Conservation (phyloP, 2,329 filamentous ascomycete genomes). For the Ascochyta clinopodiicola region DNA sequence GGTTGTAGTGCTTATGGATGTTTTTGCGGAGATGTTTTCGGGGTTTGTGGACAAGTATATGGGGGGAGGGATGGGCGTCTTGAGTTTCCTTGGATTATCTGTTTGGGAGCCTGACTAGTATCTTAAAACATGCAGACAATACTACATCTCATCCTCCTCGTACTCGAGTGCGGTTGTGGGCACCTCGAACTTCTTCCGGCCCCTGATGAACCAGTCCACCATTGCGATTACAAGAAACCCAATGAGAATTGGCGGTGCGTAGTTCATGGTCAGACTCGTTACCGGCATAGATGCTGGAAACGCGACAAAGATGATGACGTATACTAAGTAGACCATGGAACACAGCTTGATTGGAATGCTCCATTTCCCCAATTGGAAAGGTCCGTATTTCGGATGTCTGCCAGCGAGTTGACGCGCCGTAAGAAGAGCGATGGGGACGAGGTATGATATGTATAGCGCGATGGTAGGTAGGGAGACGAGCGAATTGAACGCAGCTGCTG, state of each 20-base stretch:
- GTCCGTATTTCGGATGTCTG: neutral
- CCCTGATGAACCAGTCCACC: constrained; percentile 27
- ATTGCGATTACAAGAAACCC: constrained; percentile 34
- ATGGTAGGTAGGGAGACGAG: constrained; percentile 42
- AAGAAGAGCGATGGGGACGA: constrained; percentile 40
- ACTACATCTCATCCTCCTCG: too few species aligned
- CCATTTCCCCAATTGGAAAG: constrained; percentile 25
- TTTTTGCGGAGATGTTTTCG: too few species aligned
- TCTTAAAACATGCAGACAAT: too few species aligned
- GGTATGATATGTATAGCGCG: constrained; percentile 43
- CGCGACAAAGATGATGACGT: constrained; percentile 39
- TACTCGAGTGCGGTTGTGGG: too few species aligned
- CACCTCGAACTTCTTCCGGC: too few species aligned
- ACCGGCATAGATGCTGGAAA: constrained; percentile 39
- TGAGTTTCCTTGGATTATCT: too few species aligned
- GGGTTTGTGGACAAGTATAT: too few species aligned
- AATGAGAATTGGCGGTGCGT: constrained; percentile 37
- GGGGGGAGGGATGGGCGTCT: too few species aligned
- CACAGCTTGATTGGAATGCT: constrained; percentile 35
- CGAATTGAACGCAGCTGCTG: constrained; percentile 46
- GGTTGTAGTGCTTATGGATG: too few species aligned
- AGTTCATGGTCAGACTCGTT: constrained; percentile 41
- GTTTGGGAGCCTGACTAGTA: too few species aligned
- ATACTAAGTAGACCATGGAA: constrained; percentile 33
- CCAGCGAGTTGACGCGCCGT: neutral